Conservation (phyloP, 306 rosid genomes). For the Trifolium fragiferum region DNA sequence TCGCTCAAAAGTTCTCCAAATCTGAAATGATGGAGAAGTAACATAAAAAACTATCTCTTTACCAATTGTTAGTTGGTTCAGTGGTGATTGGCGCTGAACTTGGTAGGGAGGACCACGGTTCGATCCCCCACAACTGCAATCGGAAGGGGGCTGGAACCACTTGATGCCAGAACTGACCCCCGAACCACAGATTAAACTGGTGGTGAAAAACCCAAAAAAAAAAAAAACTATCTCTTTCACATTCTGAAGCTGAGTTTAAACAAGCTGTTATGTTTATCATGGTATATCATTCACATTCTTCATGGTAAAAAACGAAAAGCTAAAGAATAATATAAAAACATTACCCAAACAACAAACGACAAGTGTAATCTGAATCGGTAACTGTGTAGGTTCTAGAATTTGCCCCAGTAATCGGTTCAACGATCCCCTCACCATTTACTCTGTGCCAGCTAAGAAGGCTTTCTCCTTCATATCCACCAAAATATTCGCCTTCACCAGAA, state of each 20-base stretch:
- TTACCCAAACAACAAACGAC: slow-evolving; percentile 89
- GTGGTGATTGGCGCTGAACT: no score
- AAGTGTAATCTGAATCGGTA: slow-evolving; percentile 79
- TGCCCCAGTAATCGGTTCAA: slow-evolving; percentile 69
- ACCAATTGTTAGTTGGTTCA: no score
- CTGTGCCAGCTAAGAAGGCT: slow-evolving; percentile 91
- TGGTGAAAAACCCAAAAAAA: no score
- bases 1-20: slow-evolving; percentile 21
- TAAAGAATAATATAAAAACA: slow-evolving; percentile 22
- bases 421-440: slow-evolving; percentile 78
- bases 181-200: no score
- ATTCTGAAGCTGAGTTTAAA: not conserved
- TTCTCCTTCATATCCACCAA: slow-evolving; percentile 93
- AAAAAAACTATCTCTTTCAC: not conserved
- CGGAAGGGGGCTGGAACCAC: no score
- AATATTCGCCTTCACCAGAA: slow-evolving; percentile 93
- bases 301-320: slow-evolving; percentile 30
- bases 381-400: slow-evolving; percentile 68
- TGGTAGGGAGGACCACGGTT: no score
- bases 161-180: no score
- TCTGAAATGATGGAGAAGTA: not conserved
- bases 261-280: slow-evolving; percentile 23
- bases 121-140: no score
- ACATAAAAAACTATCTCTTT: not conserved
- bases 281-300: slow-evolving; percentile 28